Conservation (phyloP, 1,139 yeast genomes). For the Kodamaea derodonti region DNA sequence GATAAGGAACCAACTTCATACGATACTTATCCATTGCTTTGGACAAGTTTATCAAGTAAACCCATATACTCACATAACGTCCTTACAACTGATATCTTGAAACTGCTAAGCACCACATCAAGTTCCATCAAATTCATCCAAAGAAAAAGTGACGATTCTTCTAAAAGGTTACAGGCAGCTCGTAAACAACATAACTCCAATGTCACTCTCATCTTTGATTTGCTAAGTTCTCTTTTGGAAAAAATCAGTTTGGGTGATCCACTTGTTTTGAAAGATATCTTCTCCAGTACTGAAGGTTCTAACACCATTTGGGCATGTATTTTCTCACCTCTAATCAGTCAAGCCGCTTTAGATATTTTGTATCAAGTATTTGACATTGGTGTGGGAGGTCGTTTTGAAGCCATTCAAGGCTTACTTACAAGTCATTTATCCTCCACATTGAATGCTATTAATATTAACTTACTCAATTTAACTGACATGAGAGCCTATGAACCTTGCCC, state of each 20-base stretch:
- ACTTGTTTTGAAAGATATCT: slow-evolving; percentile 32
- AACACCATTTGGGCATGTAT: slow-evolving; percentile 68
- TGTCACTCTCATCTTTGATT: slow-evolving; percentile 20
- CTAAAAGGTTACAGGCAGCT: slow-evolving; percentile 22
- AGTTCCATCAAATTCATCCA: slow-evolving; percentile 35
- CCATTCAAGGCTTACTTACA: slow-evolving; percentile 53
- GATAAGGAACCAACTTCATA: slow-evolving; percentile 37
- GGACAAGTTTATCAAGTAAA: slow-evolving; percentile 39
- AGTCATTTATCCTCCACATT: slow-evolving; percentile 43
- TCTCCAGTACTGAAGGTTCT: slow-evolving; percentile 24
- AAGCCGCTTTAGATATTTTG: slow-evolving; percentile 66
- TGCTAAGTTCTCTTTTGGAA: slow-evolving; percentile 27
- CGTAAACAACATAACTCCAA: slow-evolving; percentile 31
- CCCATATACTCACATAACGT: slow-evolving; percentile 35
- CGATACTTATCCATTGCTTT: slow-evolving; percentile 45
- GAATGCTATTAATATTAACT: slow-evolving; percentile 43
- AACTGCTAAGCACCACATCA: slow-evolving; percentile 41
- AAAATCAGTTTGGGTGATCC: slow-evolving; percentile 42
- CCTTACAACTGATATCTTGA: slow-evolving; percentile 37
- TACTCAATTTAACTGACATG: slow-evolving; percentile 43
- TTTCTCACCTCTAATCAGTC: slow-evolving; percentile 57
- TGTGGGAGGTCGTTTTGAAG: slow-evolving; percentile 63
- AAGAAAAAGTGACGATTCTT: slow-evolving; percentile 19
- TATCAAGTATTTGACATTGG: slow-evolving; percentile 69
- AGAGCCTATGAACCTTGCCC: slow-evolving; percentile 72